Evolutionary conservation across 2,329 filamentous ascomycete genomes (phyloP).

Genomic region (Colletotrichum ledebouriae): DNA sequence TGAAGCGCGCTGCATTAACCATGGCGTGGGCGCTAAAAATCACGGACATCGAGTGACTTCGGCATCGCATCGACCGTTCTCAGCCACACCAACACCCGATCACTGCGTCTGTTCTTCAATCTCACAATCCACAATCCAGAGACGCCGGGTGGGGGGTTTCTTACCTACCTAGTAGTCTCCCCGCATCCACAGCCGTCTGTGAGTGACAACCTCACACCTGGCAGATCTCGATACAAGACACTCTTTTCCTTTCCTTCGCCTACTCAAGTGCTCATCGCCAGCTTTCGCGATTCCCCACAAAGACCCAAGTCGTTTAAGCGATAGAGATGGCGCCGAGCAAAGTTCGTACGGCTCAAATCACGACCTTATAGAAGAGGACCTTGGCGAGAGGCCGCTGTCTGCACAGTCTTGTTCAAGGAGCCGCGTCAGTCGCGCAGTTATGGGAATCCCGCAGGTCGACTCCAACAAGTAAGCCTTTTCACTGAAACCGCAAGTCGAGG

Average conservation of each 20-base stretch:
- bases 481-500: conserved; percentile 17
- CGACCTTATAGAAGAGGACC: background rate
- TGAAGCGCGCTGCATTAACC: background rate
- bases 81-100: conserved; percentile 11
- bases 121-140: background rate
- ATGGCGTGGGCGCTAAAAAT: background rate
- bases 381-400: background rate
- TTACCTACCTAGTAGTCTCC: conserved; percentile 42
- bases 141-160: background rate
- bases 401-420: background rate
- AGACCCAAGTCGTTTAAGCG: background rate
- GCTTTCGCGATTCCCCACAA: background rate
- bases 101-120: background rate
- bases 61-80: conserved; percentile 1
- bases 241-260: conserved; percentile 6
- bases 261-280: background rate
- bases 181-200: conserved; percentile 54
- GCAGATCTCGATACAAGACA: conserved; percentile 26
- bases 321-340: conserved; percentile 1
- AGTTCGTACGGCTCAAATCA: background rate
- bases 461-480: background rate
- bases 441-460: background rate
- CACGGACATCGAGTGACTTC: background rate
- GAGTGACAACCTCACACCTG: background rate
- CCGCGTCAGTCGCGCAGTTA: background rate